These are phyloP conservation scores for Bauhinia variegata DNA, from an alignment of 306 rosid genomes.

Conservation along the genomic window DNA sequence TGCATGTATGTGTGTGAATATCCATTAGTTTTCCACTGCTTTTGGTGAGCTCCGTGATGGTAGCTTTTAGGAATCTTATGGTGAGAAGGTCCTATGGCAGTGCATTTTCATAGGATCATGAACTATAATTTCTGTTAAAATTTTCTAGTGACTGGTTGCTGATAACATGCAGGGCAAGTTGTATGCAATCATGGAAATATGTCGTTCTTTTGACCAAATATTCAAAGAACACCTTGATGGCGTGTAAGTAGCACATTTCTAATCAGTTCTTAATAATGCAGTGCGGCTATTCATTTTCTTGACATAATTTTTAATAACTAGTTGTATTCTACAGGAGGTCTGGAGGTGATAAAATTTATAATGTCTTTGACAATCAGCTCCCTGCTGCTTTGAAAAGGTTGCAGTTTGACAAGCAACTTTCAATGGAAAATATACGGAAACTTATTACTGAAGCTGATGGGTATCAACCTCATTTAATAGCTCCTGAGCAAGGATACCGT, in stretches of 20 bases:
- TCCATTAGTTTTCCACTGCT: constrained; percentile 16
- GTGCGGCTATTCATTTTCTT: constrained; percentile 16
- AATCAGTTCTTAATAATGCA: neutral
- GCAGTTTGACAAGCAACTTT: constrained; percentile 94
- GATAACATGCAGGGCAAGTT: constrained; percentile 75
- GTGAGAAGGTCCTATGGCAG: constrained; percentile 4
- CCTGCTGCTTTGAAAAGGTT: constrained; percentile 93
- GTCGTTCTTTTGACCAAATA: constrained; percentile 81
- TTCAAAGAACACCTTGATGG: constrained; percentile 98
- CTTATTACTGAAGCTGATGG: constrained; percentile 98
- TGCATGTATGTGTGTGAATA: neutral
- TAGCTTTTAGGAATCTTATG: constrained; percentile 1
- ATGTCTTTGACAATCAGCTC: constrained; percentile 93
- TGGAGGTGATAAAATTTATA: constrained; percentile 90
- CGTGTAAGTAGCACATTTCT: constrained; percentile 61
- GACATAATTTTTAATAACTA: constrained; percentile 23
- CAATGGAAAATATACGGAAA: constrained; percentile 92
- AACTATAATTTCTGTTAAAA: constrained; percentile 11
- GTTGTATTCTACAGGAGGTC: constrained; percentile 64
- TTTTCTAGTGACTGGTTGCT: constrained; percentile 31
- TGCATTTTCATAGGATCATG: constrained; percentile 12
- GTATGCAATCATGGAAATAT: constrained; percentile 90
- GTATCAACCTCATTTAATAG: constrained; percentile 95
- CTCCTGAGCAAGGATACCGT: constrained; percentile 97
- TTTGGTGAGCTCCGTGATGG: constrained; percentile 17